These are phyloP conservation scores for Posidonia oceanica DNA, from an alignment of 116 monocot species.

Conservation along the genomic window DNA sequence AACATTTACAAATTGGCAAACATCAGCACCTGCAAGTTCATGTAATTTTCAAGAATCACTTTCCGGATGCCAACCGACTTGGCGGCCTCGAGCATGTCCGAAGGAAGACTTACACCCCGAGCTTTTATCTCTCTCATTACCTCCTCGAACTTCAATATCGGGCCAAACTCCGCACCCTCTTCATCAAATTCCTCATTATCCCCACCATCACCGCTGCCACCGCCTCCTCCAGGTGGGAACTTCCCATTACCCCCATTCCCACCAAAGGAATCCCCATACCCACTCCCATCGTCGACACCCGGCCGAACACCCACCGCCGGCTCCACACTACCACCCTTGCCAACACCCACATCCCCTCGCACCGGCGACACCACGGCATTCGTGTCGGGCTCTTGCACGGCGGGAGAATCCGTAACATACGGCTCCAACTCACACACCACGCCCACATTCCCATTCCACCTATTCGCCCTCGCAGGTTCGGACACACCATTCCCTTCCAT, in stretches of 20 bases:
- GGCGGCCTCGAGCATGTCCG: constrained; percentile 80
- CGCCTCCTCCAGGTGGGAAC: constrained; percentile 14
- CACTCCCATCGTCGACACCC: constrained; percentile 2
- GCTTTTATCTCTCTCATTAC: constrained; percentile 45
- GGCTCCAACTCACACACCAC: constrained; percentile 11
- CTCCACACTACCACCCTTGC: neutral
- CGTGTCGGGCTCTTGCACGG: neutral
- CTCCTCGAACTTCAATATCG: constrained; percentile 59
- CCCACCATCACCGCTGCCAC: constrained; percentile 6
- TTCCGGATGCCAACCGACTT: constrained; percentile 61
- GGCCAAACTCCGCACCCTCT: constrained; percentile 30
- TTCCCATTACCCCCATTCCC: constrained; percentile 12
- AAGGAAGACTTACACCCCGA: constrained; percentile 43
- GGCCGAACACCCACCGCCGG: neutral
- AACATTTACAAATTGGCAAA: neutral
- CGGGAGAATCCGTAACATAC: neutral
- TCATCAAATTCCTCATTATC: neutral
- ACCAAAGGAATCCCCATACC: constrained; percentile 1
- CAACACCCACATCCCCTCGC: constrained; percentile 2
- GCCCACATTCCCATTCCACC: neutral
- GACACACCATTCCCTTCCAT: no score
- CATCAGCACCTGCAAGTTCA: constrained; percentile 68
- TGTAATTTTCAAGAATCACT: constrained; percentile 54
- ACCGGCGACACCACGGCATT: neutral
- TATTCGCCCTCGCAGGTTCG: neutral